Percentiles rank a stretch among this genome's conserved stretches.
These are phyloP conservation scores for Salix caprea DNA, from an alignment of 345 rosid species.

Conservation along the genomic window DNA sequence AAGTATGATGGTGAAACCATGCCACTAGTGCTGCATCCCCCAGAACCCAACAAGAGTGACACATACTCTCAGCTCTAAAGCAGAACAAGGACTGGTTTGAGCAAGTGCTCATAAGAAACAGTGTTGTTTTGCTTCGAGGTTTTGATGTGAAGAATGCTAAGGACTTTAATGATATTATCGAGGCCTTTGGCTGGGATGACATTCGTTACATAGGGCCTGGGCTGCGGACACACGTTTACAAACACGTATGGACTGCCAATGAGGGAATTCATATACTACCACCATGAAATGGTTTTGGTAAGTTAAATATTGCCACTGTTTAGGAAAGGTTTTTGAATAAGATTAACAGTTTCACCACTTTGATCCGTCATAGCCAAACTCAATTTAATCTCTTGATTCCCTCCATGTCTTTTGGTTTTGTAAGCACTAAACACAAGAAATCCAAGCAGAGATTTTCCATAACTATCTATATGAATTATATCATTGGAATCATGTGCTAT, in stretches of 20 bases:
- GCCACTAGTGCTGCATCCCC: slow-evolving; percentile 48
- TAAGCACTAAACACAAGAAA: not conserved
- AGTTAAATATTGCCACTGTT: not conserved
- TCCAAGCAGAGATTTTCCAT: not conserved
- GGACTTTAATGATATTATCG: slow-evolving; percentile 46
- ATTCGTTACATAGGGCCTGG: slow-evolving; percentile 60
- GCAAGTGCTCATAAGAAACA: no score
- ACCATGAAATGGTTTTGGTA: slow-evolving; percentile 69
- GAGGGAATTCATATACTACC: slow-evolving; percentile 72
- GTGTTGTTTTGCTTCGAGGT: no score
- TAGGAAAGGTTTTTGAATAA: not conserved
- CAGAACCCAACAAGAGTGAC: slow-evolving; percentile 20
- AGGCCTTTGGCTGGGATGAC: not conserved
- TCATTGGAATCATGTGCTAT: no score
- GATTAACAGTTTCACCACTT: not conserved
- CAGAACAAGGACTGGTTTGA: slow-evolving; percentile 11
- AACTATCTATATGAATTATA: not conserved
- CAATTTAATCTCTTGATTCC: not conserved
- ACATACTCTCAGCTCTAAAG: slow-evolving; percentile 26
- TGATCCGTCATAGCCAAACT: not conserved
- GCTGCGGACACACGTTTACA: slow-evolving; percentile 47
- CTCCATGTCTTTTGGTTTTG: not conserved
- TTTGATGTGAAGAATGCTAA: slow-evolving; percentile 15
- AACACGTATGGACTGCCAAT: slow-evolving; percentile 64
- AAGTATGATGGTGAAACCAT: slow-evolving; percentile 44